Evolutionary conservation across 2,329 filamentous ascomycete genomes (phyloP), one percentile per base, ranked within the genome.

Genomic region (Dactylellina drechsleri): DNA sequence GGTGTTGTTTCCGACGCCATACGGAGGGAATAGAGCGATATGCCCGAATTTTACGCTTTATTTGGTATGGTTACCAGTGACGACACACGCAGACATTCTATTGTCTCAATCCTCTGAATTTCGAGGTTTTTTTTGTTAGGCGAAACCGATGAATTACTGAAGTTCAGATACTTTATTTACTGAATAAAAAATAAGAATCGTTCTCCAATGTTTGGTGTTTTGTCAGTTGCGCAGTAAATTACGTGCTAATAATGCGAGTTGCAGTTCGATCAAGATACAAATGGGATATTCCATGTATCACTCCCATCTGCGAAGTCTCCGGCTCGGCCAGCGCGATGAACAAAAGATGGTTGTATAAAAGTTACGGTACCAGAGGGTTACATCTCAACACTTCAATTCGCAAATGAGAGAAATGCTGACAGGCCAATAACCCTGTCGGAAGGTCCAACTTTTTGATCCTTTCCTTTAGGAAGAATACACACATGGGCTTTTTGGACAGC

Each of bases 381-480:
- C 59, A 64, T 52, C 13, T 36, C 16, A 23, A 23, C 23, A 36
- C 40, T 12, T 43, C 10, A n/a, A 6, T n/a, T n/a, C 43, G 43
- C 43, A 47, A 12, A 6, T n/a, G 4, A 16, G 43, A 15, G 43
- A 47, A 18, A 56, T 66, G 45, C 64, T 66, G 64, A 66, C 43
- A 66, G 54, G 31, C 62, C 26, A 1, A 26, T 45, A 31, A 40
- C 64, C 45, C 47, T 57, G 47, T 50, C 62, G 52, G 52, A 23
- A 49, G 13, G 41, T 10, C 60, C 50, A 18, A 65, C 20, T 56
- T 20, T 52, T 49, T 15, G 43, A n/a, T 47, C 16, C 16, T 47
- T 47, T 31, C 50, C 8, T 41, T 66, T 26, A 52, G 58, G 47
- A 53, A 43, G 36, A 64, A 64, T 43, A 52, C 59, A 61, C 54